phyloP scores from a whole-genome alignment of 2,329 filamentous ascomycete genomes.

The Botrytis porri region DNA sequence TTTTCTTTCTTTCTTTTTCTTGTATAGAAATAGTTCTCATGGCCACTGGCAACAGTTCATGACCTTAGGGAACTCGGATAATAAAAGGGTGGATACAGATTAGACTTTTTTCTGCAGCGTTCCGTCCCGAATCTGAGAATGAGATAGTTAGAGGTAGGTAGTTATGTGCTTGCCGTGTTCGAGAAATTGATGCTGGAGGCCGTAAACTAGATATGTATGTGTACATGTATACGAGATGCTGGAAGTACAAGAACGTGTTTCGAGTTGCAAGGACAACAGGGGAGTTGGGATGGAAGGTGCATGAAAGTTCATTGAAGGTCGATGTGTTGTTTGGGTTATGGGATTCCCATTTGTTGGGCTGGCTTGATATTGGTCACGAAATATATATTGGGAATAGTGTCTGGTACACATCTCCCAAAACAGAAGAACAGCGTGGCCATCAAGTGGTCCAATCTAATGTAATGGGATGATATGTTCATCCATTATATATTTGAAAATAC shows the following conservation, averaged over 20 bases:
- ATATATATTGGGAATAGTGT: not conserved
- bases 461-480: not conserved
- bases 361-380: not conserved
- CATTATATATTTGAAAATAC: accelerated
- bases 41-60: not conserved
- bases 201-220: not conserved
- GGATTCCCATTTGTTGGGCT: not conserved
- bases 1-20: not conserved
- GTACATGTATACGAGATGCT: not conserved
- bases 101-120: not conserved
- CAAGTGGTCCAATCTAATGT: not conserved
- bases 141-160: not conserved
- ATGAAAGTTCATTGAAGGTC: too few relatives aligned
- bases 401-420: not conserved
- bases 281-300: not conserved
- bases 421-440: not conserved
- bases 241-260: not conserved
- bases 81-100: not conserved
- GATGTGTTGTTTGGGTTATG: not conserved
- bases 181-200: not conserved
- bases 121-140: not conserved
- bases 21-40: not conserved
- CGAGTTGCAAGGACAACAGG: not conserved
- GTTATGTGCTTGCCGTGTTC: not conserved
- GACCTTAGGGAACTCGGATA: not conserved